phyloP scores from a whole-genome alignment of 176 grass and related monocot species.

The Alloteropsis semialata region DNA sequence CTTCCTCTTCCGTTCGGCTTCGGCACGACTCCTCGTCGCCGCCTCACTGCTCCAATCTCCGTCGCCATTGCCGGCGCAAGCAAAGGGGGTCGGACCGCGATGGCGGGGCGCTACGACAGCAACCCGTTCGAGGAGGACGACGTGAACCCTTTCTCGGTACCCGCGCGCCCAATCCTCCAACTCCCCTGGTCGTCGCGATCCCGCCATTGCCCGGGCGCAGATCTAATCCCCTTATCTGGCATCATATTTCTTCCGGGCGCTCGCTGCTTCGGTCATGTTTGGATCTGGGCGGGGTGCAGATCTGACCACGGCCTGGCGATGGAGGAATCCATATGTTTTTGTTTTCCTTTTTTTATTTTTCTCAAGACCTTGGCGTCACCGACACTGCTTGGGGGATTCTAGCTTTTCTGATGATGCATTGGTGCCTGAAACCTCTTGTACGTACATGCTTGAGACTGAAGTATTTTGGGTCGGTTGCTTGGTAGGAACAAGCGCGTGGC shows the following conservation, averaged over 20 bases:
- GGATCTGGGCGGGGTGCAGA: constrained; percentile 30
- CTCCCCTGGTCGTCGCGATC: neutral
- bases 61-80: constrained; percentile 33
- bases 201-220: constrained; percentile 11
- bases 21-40: constrained; percentile 13
- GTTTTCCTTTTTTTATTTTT: neutral
- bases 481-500: constrained; percentile 49
- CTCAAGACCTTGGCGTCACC: neutral
- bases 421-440: constrained; percentile 9
- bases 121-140: constrained; percentile 98
- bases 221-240: constrained; percentile 11
- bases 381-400: neutral
- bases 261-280: neutral
- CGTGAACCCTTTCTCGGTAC: constrained; percentile 94
- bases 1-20: constrained; percentile 20
- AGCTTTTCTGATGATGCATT: neutral
- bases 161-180: neutral
- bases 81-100: constrained; percentile 16
- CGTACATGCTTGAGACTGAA: neutral
- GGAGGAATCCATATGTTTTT: neutral
- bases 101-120: constrained; percentile 80
- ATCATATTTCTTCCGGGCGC: neutral
- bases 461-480: neutral
- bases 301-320: neutral
- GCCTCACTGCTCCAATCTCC: neutral